A percentile compares a stretch with the other conserved stretches of the same genome.
phyloP scores from a whole-genome alignment of 306 rosid genomes.

The Abrus pulchellus region DNA sequence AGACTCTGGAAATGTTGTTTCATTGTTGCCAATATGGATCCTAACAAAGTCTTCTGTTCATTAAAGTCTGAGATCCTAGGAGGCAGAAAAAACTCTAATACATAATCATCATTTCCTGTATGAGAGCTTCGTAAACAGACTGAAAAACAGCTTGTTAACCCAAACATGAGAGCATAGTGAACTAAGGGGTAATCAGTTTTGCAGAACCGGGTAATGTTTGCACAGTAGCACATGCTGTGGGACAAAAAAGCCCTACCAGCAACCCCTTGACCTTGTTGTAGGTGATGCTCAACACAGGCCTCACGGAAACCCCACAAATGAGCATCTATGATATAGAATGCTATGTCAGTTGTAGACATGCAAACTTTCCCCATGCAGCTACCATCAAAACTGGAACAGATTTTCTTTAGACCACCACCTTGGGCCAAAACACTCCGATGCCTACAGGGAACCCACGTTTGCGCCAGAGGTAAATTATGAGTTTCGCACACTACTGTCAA shows the following conservation, averaged over 20 bases:
- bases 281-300: constrained; percentile 94
- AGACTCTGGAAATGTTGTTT: constrained; percentile 85
- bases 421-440: constrained; percentile 84
- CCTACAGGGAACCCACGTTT: constrained; percentile 98
- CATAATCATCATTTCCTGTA: constrained; percentile 84
- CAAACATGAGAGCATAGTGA: constrained; percentile 94
- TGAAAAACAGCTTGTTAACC: constrained; percentile 77
- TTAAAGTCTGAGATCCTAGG: constrained; percentile 57
- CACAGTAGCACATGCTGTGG: constrained; percentile 70
- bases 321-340: constrained; percentile 84
- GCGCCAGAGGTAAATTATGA: constrained; percentile 89
- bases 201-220: constrained; percentile 82
- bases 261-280: constrained; percentile 94
- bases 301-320: constrained; percentile 90
- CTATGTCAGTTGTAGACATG: constrained; percentile 91
- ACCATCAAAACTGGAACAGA: constrained; percentile 89
- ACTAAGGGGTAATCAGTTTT: constrained; percentile 91
- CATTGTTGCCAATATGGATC: constrained; percentile 75
- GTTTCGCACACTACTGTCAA: constrained; percentile 93
- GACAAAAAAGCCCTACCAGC: constrained; percentile 88
- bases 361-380: constrained; percentile 92
- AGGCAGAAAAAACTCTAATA: constrained; percentile 91
- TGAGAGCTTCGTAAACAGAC: constrained; percentile 81
- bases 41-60: constrained; percentile 73
- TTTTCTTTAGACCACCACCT: constrained; percentile 91